Evolutionary conservation across 768 basidiomycete genomes (phyloP).

Genomic region (Leccinum uliginosum): DNA sequence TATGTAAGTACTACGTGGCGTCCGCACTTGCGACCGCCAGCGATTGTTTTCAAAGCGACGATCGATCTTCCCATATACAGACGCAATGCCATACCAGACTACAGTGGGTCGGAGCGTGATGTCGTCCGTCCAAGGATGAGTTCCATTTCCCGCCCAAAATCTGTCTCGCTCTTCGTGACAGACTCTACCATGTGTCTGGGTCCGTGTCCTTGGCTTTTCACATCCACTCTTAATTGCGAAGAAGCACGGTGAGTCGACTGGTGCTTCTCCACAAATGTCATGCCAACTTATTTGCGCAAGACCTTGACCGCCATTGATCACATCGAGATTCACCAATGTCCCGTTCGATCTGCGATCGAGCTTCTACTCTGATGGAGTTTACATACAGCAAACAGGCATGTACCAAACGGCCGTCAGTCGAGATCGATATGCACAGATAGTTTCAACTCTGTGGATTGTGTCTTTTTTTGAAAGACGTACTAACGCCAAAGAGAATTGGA

Average conservation of each 20-base stretch:
- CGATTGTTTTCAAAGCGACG: not conserved
- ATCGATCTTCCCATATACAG: not conserved
- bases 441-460: not conserved
- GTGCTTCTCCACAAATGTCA: not conserved
- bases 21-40: too few species aligned
- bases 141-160: not conserved
- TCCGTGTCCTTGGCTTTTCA: not conserved
- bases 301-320: conserved; percentile 25
- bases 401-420: not conserved
- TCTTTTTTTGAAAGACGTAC: not conserved
- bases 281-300: conserved; percentile 18
- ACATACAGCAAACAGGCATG: conserved; percentile 10
- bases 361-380: conserved; percentile 25
- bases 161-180: too few species aligned
- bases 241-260: conserved; percentile 21
- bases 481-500: too few species aligned
- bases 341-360: conserved; percentile 22
- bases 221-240: conserved; percentile 14
- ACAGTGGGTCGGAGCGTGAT: not conserved
- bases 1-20: too few species aligned
- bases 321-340: conserved; percentile 15
- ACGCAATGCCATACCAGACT: not conserved
- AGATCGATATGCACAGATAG: not conserved
- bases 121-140: not conserved
- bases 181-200: not conserved